Evolutionary conservation across 345 rosid species (phyloP).

Genomic region (Citrus medica): DNA sequence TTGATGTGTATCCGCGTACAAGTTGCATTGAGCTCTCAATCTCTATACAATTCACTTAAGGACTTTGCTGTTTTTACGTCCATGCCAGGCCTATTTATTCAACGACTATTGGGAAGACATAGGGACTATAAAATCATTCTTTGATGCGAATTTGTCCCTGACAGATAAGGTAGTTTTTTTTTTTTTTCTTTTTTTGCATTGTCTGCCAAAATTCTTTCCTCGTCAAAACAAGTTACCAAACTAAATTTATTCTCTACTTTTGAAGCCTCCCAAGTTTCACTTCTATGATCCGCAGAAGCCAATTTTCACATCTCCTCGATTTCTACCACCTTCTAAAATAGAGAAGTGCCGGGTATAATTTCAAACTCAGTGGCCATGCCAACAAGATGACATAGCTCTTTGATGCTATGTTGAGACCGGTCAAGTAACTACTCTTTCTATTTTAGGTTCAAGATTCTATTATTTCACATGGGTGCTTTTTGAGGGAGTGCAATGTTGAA

Average conservation of each 20-base stretch:
- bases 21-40: conserved; percentile 1
- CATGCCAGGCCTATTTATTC: conserved; percentile 81
- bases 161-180: conserved; percentile 57
- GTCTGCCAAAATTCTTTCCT: not conserved
- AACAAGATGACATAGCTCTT: not conserved
- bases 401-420: not conserved
- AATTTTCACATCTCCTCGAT: conserved; percentile 79
- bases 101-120: conserved; percentile 94
- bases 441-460: conserved; percentile 65
- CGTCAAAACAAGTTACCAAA: conserved; percentile 21
- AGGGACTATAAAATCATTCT: conserved; percentile 80
- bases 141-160: conserved; percentile 80
- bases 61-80: conserved; percentile 9
- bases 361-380: not conserved
- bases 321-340: conserved; percentile 87
- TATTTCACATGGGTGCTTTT: conserved; percentile 87
- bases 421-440: no score
- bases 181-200: not conserved
- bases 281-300: conserved; percentile 82
- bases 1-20: not conserved
- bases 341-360: conserved; percentile 68
- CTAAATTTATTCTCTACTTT: conserved; percentile 23
- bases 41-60: not conserved
- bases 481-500: conserved; percentile 60
- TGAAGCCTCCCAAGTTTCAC: conserved; percentile 71